These are phyloP conservation scores for Blastobotrys muscicola DNA, from an alignment of 805 yeast genomes.

Conservation along the genomic window DNA sequence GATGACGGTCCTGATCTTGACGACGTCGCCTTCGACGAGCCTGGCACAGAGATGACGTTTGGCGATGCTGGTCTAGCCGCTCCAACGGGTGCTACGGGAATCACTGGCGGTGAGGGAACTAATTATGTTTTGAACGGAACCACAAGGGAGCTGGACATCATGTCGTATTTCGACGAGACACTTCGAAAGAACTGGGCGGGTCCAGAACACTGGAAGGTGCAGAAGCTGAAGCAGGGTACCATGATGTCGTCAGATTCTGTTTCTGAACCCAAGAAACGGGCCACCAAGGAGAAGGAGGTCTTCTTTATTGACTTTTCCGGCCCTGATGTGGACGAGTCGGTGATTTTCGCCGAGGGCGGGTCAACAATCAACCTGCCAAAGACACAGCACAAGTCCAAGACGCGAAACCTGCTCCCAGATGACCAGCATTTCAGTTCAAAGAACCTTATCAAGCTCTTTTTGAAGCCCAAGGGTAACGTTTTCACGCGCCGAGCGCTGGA, in stretches of 20 bases:
- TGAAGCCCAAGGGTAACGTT: slow-evolving; percentile 43
- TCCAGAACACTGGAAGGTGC: slow-evolving; percentile 85
- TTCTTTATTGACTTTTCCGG: slow-evolving; percentile 36
- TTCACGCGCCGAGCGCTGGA: background rate
- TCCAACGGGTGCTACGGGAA: slow-evolving; percentile 1
- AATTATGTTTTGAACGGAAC: background rate
- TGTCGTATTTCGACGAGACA: slow-evolving; percentile 73
- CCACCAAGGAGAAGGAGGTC: slow-evolving; percentile 24
- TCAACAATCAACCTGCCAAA: slow-evolving; percentile 35
- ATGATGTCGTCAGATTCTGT: background rate
- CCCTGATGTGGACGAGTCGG: slow-evolving; percentile 31
- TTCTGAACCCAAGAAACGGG: slow-evolving; percentile 2
- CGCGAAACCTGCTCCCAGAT: slow-evolving; percentile 52
- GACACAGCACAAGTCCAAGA: slow-evolving; percentile 32
- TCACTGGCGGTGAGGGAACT: background rate
- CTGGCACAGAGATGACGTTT: background rate
- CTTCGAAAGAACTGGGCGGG: slow-evolving; percentile 79
- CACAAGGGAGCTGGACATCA: slow-evolving; percentile 34
- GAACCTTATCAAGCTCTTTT: slow-evolving; percentile 54
- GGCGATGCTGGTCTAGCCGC: slow-evolving; percentile 12
- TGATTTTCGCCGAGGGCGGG: slow-evolving; percentile 34
- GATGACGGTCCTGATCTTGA: background rate
- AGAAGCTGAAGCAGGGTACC: slow-evolving; percentile 36
- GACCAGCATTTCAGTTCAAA: slow-evolving; percentile 66
- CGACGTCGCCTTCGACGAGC: background rate